Conservation (phyloP, 306 rosid genomes). For the Vigna angularis region DNA sequence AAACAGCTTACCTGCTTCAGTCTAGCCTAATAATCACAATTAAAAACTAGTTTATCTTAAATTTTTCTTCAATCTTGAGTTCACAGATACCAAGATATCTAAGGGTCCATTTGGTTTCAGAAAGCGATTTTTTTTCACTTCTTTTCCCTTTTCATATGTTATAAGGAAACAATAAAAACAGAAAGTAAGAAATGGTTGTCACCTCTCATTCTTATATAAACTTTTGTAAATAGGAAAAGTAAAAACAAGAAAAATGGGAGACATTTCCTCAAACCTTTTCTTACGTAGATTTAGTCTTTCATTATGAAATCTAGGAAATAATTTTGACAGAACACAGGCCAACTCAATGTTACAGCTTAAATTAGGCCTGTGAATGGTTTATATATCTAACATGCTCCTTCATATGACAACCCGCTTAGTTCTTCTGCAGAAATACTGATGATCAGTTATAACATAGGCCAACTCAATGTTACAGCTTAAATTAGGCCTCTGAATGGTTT, state of each 20-base stretch:
- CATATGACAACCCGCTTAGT: background rate
- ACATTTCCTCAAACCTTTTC: background rate
- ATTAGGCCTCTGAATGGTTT: background rate
- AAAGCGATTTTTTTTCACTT: background rate
- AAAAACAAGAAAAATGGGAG: background rate
- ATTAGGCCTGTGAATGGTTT: background rate
- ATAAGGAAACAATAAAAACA: background rate
- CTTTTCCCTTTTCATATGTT: background rate
- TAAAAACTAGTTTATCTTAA: background rate
- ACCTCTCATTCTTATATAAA: background rate
- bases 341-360: background rate
- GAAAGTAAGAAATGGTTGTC: background rate
- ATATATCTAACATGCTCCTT: background rate
- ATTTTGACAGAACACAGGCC: background rate
- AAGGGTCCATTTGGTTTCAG: background rate
- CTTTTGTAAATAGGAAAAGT: background rate
- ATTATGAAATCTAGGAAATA: background rate
- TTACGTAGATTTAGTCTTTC: background rate
- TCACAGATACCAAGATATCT: background rate
- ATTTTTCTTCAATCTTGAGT: background rate
- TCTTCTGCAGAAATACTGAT: background rate
- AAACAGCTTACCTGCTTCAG: constrained; percentile 5
- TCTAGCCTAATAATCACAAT: background rate
- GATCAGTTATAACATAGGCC: background rate
- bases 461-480: background rate